These are phyloP conservation scores for Trypanosoma cruzi DNA, from an alignment of 208 protist genomes.

Conservation along the genomic window DNA sequence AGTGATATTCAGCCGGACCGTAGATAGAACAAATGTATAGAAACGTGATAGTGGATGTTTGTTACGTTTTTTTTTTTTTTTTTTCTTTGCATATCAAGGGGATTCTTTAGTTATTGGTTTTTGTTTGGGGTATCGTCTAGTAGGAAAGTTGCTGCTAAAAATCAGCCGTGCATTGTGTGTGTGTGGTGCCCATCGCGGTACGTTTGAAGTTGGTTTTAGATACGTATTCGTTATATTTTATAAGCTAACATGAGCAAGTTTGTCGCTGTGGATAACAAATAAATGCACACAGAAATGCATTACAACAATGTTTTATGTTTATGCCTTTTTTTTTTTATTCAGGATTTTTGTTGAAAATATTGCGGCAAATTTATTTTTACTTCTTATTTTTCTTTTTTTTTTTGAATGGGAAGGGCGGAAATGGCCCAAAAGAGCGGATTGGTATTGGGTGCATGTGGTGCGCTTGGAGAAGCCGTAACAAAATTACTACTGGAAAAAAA, in stretches of 20 bases:
- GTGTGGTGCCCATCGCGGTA: neutral
- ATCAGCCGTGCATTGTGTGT: neutral
- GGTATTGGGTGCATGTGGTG: slow-evolving; percentile 61
- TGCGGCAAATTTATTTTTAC: neutral
- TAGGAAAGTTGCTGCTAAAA: neutral
- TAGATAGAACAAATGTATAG: slow-evolving; percentile 28
- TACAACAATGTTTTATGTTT: too few species aligned
- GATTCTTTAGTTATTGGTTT: too few species aligned
- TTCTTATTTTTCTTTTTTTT: slow-evolving; percentile 10
- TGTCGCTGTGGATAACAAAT: too few species aligned
- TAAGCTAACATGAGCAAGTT: too few species aligned
- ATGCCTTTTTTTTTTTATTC: slow-evolving; percentile 15
- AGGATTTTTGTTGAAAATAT: neutral
- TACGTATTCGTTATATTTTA: too few species aligned
- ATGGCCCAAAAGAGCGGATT: slow-evolving; percentile 36
- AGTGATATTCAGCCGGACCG: slow-evolving; percentile 83
- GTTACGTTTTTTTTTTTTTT: neutral
- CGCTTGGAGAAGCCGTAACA: slow-evolving; percentile 48
- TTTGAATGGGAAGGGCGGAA: neutral
- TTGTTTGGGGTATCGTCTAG: neutral
- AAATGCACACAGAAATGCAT: too few species aligned
- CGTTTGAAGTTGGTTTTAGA: neutral
- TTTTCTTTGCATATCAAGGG: too few species aligned
- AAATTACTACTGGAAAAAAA: slow-evolving; percentile 19
- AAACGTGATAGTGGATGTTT: neutral